Conservation (phyloP, 495 filamentous ascomycete species). For the Penicillium odoratum region DNA sequence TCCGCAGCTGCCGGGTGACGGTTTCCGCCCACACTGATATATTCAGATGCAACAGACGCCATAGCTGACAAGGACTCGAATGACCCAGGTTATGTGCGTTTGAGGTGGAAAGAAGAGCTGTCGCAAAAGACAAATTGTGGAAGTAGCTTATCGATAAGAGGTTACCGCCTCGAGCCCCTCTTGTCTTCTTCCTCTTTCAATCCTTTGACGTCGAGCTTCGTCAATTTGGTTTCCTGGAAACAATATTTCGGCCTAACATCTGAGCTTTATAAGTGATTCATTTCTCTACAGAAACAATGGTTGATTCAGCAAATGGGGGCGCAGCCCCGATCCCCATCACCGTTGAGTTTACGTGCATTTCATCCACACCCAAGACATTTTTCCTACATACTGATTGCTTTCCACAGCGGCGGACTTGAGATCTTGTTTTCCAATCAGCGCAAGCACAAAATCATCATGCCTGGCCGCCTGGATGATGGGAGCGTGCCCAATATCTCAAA, state of each 20-base stretch:
- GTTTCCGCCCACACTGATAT: slow-evolving; percentile 86
- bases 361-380: background rate
- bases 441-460: slow-evolving; percentile 67
- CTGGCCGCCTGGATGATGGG: slow-evolving; percentile 58
- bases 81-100: background rate
- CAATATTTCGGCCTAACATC: background rate
- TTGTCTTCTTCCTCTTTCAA: background rate
- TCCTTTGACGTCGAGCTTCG: background rate
- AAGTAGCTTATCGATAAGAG: slow-evolving; percentile 49
- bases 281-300: slow-evolving; percentile 1
- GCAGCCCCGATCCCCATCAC: slow-evolving; percentile 48
- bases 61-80: slow-evolving; percentile 25
- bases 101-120: slow-evolving; percentile 21
- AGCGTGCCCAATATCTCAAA: slow-evolving; percentile 67
- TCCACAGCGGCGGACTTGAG: slow-evolving; percentile 83
- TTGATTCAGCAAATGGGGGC: slow-evolving; percentile 8
- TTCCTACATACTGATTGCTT: slow-evolving; percentile 9
- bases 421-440: slow-evolving; percentile 84
- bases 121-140: slow-evolving; percentile 27
- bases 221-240: background rate
- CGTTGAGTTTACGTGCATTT: slow-evolving; percentile 73
- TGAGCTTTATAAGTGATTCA: background rate
- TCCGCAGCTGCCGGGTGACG: slow-evolving; percentile 86
- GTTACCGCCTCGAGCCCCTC: slow-evolving; percentile 21
- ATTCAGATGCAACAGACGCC: slow-evolving; percentile 53